Percentiles rank a stretch among this genome's conserved stretches.
phyloP scores from a whole-genome alignment of 139 green algal species.

The Trebouxia sp. region DNA sequence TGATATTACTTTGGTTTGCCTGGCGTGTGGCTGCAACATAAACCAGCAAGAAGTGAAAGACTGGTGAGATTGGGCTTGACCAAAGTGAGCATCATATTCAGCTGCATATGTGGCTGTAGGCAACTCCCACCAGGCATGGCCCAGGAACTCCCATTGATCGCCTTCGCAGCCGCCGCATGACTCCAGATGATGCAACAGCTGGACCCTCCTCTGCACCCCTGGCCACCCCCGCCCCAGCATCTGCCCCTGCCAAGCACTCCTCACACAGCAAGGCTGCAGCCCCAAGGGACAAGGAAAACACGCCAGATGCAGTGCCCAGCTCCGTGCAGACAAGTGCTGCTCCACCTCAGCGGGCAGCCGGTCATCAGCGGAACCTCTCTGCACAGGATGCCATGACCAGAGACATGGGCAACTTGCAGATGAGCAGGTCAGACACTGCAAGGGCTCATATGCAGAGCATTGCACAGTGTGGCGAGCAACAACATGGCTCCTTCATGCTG shows the following conservation, averaged over 20 bases:
- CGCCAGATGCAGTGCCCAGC: not conserved
- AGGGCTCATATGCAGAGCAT: not conserved
- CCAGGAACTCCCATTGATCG: conserved; percentile 15
- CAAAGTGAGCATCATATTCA: too few species aligned
- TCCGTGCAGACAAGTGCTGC: not conserved
- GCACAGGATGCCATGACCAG: conserved; percentile 23
- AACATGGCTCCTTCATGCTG: too few species aligned
- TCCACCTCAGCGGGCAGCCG: not conserved
- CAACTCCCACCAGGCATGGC: not conserved
- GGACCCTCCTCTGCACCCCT: conserved; percentile 5
- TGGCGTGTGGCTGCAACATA: too few species aligned
- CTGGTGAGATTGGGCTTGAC: too few species aligned
- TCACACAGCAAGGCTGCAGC: not conserved
- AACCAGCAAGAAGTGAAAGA: too few species aligned
- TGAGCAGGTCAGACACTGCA: not conserved
- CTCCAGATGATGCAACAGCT: conserved; percentile 21
- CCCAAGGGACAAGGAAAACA: conserved; percentile 15
- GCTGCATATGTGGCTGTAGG: too few species aligned
- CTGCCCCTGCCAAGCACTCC: not conserved
- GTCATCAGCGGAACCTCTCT: not conserved
- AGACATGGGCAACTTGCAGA: conserved; percentile 5
- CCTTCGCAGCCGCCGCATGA: conserved; percentile 13
- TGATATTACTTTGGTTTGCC: too few species aligned
- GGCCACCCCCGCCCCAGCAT: not conserved
- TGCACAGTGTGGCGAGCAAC: too few species aligned